These are phyloP conservation scores for Mesotaenium endlicherianum DNA, from an alignment of 139 green algal genomes.

Conservation along the genomic window DNA sequence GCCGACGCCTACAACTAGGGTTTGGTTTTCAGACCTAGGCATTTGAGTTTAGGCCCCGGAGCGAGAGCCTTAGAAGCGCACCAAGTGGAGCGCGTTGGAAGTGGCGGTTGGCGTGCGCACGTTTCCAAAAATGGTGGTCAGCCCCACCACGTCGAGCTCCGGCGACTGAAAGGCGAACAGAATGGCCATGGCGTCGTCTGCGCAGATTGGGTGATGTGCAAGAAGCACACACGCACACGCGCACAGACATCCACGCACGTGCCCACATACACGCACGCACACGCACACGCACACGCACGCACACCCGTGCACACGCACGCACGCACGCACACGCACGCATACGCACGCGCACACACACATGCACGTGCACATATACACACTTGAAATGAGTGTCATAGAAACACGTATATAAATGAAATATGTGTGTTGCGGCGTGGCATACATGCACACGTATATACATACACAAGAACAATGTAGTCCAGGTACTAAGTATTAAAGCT, in stretches of 20 bases:
- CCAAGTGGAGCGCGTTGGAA: slow-evolving; percentile 71
- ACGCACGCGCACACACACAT: background rate
- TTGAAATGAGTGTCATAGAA: no score
- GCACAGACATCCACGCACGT: background rate
- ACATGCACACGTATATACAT: no score
- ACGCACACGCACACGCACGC: background rate
- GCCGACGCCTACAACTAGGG: no score
- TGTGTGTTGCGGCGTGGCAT: no score
- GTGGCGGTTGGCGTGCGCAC: slow-evolving; percentile 72
- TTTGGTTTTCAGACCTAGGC: no score
- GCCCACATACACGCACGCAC: background rate
- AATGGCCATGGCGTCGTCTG: slow-evolving; percentile 82
- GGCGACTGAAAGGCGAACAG: slow-evolving; percentile 70
- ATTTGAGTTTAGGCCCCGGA: no score
- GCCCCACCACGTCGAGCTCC: slow-evolving; percentile 71
- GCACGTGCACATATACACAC: background rate
- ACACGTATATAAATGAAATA: no score
- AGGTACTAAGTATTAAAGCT: no score
- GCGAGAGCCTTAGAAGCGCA: slow-evolving; percentile 21
- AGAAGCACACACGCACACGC: background rate
- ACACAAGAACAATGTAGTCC: no score
- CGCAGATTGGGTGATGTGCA: no score
- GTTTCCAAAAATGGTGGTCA: slow-evolving; percentile 85
- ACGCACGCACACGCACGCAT: background rate
- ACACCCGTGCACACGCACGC: background rate